Base-by-base conservation (phyloP, 2,329 filamentous ascomycete genomes). In the Colletotrichum chlorophyti region DNA sequence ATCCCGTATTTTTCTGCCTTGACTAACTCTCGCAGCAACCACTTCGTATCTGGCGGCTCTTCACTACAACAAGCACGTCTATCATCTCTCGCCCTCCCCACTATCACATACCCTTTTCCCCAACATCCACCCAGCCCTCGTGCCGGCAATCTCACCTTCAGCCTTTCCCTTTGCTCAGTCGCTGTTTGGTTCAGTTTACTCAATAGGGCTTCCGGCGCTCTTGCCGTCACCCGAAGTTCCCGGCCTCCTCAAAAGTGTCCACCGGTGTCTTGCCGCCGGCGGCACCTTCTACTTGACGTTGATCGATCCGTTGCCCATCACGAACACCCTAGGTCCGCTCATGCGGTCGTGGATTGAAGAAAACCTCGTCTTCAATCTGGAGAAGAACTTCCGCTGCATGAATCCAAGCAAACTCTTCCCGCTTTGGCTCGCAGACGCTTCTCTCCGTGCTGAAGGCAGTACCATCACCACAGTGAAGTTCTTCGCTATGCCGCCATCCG, bases 281-380 rank as follows among this genome's bases (percentile, higher is more conserved):
- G 86, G 87, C 1, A 74, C 76, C 17, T 69, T 90, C 11, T 80
- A 87, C 58, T 70, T 91, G 14, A 81, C 82, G 0, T 72, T 90
- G 15, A 83, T 90, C 62, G 85, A 91, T 55, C 85, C 88, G 0
- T 73, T 82, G 7, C 88, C 88, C 0, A 74, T 81, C 1, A 72
- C 76, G 2, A 85, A 81, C 0, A 63, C 58, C 5, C 74, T 85
- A 21, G 88, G 88, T 0, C 84, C 83, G 0, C 72, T 74, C 2
- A 72, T 91, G 66, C 76, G 81, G 31, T 69, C 74, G 1, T 91
- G 88, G 88, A 74, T 91, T 3, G 83, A 88, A 38, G 77, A 83
- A 4, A 76, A 88, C 48, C 74, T 91, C 0, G 68, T 88, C 2
- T 69, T 82, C 6, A 87, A 86, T 54, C 71, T 91, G 0, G 83